A percentile compares a stretch with the other conserved stretches of the same genome.
Conservation (phyloP, 73 alveolate species). For the Tetrahymena malaccensis region DNA sequence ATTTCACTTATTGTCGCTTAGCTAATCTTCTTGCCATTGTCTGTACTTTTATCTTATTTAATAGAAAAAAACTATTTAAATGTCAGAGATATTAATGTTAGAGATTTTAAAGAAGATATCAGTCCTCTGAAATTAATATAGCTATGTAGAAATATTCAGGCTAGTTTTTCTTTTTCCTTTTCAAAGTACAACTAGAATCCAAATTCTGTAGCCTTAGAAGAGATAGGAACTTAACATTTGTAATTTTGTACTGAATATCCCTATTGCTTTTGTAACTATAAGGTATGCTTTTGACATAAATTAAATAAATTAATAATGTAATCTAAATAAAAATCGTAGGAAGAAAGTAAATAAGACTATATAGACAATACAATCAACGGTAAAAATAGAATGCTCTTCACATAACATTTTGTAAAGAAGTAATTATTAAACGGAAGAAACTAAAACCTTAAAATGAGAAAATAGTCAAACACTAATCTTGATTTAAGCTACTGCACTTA, state of each 20-base stretch:
- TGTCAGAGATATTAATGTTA: background rate
- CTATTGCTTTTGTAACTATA: background rate
- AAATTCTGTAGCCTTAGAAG: background rate
- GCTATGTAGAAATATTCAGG: background rate
- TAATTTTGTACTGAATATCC: background rate
- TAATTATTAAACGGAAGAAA: background rate
- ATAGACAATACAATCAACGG: background rate
- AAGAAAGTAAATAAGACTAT: background rate
- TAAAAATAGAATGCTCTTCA: background rate
- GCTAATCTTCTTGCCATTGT: background rate
- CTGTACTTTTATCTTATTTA: background rate
- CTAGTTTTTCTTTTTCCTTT: background rate
- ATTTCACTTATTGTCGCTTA: background rate
- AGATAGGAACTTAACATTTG: background rate
- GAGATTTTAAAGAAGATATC: background rate
- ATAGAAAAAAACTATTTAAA: background rate
- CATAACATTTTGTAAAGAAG: background rate
- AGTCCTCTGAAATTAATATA: background rate
- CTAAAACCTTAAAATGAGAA: background rate
- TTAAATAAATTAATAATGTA: background rate
- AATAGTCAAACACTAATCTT: background rate
- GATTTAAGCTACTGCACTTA: background rate
- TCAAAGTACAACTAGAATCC: background rate
- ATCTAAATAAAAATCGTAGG: background rate
- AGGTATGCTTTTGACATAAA: background rate